Evolutionary conservation across 1,139 yeast genomes (phyloP).

Genomic region (Suhomyces kunorum): DNA sequence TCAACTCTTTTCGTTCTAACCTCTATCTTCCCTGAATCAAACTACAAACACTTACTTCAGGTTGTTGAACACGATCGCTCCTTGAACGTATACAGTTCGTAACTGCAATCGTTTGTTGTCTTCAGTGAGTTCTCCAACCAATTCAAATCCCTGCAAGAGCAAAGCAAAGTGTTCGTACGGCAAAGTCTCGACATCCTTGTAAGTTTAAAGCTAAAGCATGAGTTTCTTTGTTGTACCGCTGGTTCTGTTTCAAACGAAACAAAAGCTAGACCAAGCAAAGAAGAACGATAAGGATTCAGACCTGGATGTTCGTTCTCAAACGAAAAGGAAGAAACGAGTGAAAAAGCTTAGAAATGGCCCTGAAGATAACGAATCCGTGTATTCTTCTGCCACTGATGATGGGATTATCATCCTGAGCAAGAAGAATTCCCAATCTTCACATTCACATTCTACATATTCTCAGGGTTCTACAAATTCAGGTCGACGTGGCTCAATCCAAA

Average conservation of each 20-base stretch:
- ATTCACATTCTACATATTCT: conserved; percentile 6
- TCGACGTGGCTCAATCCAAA: conserved; percentile 1
- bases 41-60: no score
- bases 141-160: no score
- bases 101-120: no score
- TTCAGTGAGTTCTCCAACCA: no score
- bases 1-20: no score
- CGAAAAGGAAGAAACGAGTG: conserved; percentile 17
- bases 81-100: no score
- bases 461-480: conserved; percentile 4
- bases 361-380: conserved; percentile 6
- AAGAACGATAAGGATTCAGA: conserved; percentile 11
- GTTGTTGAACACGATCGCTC: no score
- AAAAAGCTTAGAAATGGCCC: conserved; percentile 8
- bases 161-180: no score
- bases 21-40: no score
- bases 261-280: conserved; percentile 19
- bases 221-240: conserved; percentile 21
- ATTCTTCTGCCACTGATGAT: conserved; percentile 6
- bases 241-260: conserved; percentile 22
- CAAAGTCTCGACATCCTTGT: no score
- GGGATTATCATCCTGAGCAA: conserved; percentile 6
- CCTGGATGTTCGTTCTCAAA: conserved; percentile 5
- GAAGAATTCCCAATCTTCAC: conserved; percentile 9
- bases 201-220: no score